Base-by-base conservation (phyloP, 1,284 basidiomycete genomes). In the Trichosporon asahii region DNA sequence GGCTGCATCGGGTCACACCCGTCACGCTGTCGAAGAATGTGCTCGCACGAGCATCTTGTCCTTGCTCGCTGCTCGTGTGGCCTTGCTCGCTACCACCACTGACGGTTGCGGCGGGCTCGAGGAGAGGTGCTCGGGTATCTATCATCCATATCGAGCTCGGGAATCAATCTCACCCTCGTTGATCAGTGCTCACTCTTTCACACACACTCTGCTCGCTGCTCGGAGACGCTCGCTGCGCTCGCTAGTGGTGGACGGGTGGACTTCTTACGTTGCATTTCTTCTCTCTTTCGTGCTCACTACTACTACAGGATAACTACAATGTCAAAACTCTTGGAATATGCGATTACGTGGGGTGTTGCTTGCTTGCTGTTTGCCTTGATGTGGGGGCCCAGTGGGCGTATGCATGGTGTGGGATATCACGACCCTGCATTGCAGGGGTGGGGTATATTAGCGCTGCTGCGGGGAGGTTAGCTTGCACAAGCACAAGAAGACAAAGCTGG, bases 301-400 rank as follows among this genome's bases (percentile, higher is more conserved):
- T 66, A 66, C 68, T 69, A 69, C 68, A 63, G 31, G 23, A 53
- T 53, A 53, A 53, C 49, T 69, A 69, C 68, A 69, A 29, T 66
- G 31, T 21, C 44, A 9, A 23, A 9, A 37, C 31, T 12, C 27
- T 21, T 15, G 21, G 25, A 23, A 33, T 14, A 69, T 69, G 68
- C 68, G 68, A 53, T 69, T 69, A 69, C 68, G 68, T 69, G 55
- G 31, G 31, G 18, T 55, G 61, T 31, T 63, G 33, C 25, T 25
- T 27, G 21, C 14, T 53, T 25, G 49, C 3, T 25, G 53, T 18
- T 5, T 60, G 55, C 27, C 55, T 29, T 33, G 31, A 33, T 29
- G 55, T 61, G 27, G 21, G 29, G 57, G 27, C 11, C 18, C 8
- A 12, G 57, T 31, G 14, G 53, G 53, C 18, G 15, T 2, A 61